A percentile compares a stretch with the other conserved stretches of the same genome.
These are phyloP conservation scores for Metschnikowia henanensis DNA, from an alignment of 805 yeast species.

Conservation along the genomic window DNA sequence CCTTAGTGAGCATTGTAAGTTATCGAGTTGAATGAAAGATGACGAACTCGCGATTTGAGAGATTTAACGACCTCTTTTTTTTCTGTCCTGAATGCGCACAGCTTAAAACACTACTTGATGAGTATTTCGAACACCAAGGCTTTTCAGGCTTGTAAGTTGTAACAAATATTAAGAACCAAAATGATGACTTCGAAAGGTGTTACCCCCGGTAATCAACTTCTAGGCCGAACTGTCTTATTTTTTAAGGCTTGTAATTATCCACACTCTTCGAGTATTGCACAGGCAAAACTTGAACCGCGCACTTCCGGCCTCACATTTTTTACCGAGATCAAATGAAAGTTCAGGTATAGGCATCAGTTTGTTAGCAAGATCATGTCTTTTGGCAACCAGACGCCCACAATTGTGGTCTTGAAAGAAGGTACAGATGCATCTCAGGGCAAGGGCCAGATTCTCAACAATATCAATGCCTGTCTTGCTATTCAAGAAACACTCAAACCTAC, in stretches of 20 bases:
- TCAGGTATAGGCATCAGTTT: not conserved
- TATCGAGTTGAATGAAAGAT: not conserved
- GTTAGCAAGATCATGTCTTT: slow-evolving; percentile 59
- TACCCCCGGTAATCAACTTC: too few relatives aligned
- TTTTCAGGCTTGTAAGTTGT: too few relatives aligned
- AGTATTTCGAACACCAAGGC: too few relatives aligned
- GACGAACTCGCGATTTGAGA: not conserved
- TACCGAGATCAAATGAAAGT: slow-evolving; percentile 1
- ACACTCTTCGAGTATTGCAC: not conserved
- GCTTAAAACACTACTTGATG: too few relatives aligned
- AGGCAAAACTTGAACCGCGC: slow-evolving; percentile 11
- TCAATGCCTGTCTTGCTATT: slow-evolving; percentile 95
- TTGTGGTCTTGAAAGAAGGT: slow-evolving; percentile 96
- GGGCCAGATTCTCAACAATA: slow-evolving; percentile 93
- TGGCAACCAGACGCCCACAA: slow-evolving; percentile 95
- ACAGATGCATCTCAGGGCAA: slow-evolving; percentile 96
- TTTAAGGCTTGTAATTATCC: not conserved
- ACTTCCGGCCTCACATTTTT: slow-evolving; percentile 6
- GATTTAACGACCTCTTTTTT: slow-evolving; percentile 2
- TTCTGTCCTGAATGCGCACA: slow-evolving; percentile 2
- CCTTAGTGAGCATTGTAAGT: slow-evolving; percentile 1
- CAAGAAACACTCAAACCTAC: slow-evolving; percentile 96
- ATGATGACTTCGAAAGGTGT: too few relatives aligned
- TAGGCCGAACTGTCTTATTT: too few relatives aligned
- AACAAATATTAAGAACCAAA: too few relatives aligned